Evolutionary conservation across 2,329 filamentous ascomycete genomes (phyloP), one percentile per base, ranked within the genome.

Genomic region (Diaporthe longicolla): DNA sequence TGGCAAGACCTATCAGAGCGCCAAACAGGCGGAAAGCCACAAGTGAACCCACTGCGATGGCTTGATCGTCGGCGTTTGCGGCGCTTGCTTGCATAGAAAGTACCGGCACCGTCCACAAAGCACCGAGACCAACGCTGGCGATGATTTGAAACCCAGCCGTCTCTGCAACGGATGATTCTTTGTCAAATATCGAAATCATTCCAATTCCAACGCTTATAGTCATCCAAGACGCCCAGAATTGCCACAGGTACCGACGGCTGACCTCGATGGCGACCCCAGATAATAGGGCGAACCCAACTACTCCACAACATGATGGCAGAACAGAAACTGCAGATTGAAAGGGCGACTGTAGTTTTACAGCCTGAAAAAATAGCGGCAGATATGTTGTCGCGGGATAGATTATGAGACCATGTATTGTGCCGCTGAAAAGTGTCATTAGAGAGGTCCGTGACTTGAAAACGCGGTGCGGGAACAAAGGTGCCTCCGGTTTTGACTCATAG

Each of bases 21-120:
- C 84, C 84, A 54, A 85, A 80, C 0, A 84, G 76, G 2, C 83
- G 82, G 59, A 83, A 79, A 0, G 79, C 78, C 1, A 82, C 72
- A 4, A 84, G 73, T 0, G 82, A 76, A 0, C 83, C 83, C 40
- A 80, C 77, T 0, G 82, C 81, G 15, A 83, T 77, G 10, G 82
- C 83, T 8, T 71, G 76, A 59, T 85, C 83, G 52, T 85, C 79
- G 6, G 81, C 79, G 13, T n/a, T 58, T 3, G 76, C 61, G 21
- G 79, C 80, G 58, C 80, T 83, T 0, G 83, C 82, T 69, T 83
- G 80, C 71, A 84, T 79, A 24, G 82, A 79, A 1, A 84, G 70
- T 10, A 81, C 81, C 1, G 78, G 71, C 43, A 73, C 63, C 4
- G 70, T 57, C 35, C 48, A 72, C 19, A 72, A 10, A 19, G 70